Conservation (phyloP, 2,329 filamentous ascomycete genomes). For the Dryadomyces sulphureus region DNA sequence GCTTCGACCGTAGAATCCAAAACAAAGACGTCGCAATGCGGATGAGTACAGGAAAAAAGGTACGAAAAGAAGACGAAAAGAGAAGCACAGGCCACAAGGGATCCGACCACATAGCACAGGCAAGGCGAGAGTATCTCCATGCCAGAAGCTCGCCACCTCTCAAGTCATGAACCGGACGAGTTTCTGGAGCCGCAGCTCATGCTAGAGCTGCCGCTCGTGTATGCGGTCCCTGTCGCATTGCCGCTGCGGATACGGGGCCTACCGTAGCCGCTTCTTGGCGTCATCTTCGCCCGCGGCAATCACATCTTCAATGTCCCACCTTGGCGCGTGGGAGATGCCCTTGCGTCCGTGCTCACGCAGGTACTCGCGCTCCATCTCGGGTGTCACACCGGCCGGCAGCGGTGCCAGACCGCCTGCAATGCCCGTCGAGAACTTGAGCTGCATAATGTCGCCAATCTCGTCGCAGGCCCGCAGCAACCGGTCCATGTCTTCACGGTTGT, state of each 20-base stretch:
- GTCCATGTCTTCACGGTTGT: slow-evolving; percentile 97
- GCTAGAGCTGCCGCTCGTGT: slow-evolving; percentile 1
- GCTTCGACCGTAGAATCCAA: slow-evolving; percentile 3
- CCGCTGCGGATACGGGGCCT: slow-evolving; percentile 9
- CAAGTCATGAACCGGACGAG: slow-evolving; percentile 7
- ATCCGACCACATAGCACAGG: background rate
- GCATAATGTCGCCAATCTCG: slow-evolving; percentile 79
- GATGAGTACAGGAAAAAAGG: background rate
- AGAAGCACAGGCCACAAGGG: background rate
- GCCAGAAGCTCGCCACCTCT: background rate
- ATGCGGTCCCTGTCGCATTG: slow-evolving; percentile 3
- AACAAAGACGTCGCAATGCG: background rate
- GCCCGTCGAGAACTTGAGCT: slow-evolving; percentile 95
- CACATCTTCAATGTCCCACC: slow-evolving; percentile 78
- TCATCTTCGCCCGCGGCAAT: slow-evolving; percentile 36
- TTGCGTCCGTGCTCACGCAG: slow-evolving; percentile 47
- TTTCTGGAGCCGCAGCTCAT: slow-evolving; percentile 5
- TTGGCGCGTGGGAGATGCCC: slow-evolving; percentile 59
- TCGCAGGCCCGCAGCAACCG: slow-evolving; percentile 79
- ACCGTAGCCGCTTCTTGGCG: slow-evolving; percentile 16
- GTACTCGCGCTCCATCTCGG: slow-evolving; percentile 59
- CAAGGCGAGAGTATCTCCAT: background rate
- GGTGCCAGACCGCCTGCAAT: slow-evolving; percentile 77
- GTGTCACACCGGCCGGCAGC: slow-evolving; percentile 53
- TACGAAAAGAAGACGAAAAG: background rate